Conservation (phyloP, 331 rosid species). For the Quercus tomentella region DNA sequence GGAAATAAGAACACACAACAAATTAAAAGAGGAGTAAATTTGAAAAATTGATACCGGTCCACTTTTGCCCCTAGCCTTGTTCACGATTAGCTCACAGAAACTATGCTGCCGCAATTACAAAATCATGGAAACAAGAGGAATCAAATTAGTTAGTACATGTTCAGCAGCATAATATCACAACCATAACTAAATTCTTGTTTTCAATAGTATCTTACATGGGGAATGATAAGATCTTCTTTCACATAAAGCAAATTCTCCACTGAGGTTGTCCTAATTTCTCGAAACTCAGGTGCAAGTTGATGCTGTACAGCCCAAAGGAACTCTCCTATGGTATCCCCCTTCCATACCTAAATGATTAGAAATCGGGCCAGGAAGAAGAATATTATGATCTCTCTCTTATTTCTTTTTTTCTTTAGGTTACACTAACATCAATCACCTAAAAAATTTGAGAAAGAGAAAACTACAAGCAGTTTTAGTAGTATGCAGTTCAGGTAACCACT, state of each 20-base stretch:
- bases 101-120: constrained; percentile 76
- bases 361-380: not conserved
- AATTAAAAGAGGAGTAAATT: not conserved
- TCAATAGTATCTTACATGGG: constrained; percentile 53
- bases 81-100: constrained; percentile 82
- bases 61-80: constrained; percentile 96
- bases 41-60: constrained; percentile 60
- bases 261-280: constrained; percentile 90
- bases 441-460: not conserved
- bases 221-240: constrained; percentile 95
- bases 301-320: constrained; percentile 90
- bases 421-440: not conserved
- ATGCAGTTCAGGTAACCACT: constrained; percentile 1
- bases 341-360: constrained; percentile 52
- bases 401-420: too few species aligned
- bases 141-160: constrained; percentile 21
- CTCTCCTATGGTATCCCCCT: constrained; percentile 90
- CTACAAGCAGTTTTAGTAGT: not conserved
- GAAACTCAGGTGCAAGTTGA: constrained; percentile 92
- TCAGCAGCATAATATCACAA: not conserved
- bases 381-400: not conserved
- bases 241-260: constrained; percentile 94
- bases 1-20: not conserved
- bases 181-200: not conserved
- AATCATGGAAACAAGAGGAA: constrained; percentile 6